Conservation (phyloP, 2,329 filamentous ascomycete species). For the Chrysoporthe deuterocubensis region DNA sequence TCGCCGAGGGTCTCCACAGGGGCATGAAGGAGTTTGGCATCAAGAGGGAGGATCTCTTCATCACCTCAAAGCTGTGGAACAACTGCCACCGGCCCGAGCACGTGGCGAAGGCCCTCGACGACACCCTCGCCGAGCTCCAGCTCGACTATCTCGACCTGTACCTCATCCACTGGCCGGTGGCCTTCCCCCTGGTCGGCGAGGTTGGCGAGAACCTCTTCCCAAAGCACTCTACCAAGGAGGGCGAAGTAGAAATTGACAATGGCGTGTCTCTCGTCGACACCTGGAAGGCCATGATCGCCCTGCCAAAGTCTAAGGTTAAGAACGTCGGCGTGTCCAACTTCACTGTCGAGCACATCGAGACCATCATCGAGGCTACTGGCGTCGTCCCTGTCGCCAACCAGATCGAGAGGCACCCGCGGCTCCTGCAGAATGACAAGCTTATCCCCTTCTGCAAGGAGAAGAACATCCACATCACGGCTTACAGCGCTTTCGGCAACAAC, state of each 20-base stretch:
- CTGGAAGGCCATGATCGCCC: conserved; percentile 46
- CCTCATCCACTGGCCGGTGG: conserved; percentile 67
- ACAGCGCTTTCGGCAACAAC: conserved; percentile 61
- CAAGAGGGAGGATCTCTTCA: conserved; percentile 59
- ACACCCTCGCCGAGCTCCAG: conserved; percentile 58
- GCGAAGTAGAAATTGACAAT: conserved; percentile 48
- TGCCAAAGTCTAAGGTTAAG: conserved; percentile 63
- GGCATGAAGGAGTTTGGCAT: conserved; percentile 53
- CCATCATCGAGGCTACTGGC: conserved; percentile 60
- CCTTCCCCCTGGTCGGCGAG: conserved; percentile 39
- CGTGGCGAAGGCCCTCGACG: conserved; percentile 59
- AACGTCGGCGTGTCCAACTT: conserved; percentile 79
- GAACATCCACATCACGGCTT: conserved; percentile 69
- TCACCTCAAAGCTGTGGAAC: conserved; percentile 70
- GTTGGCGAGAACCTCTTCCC: conserved; percentile 50
- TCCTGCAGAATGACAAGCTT: conserved; percentile 60
- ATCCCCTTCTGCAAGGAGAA: conserved; percentile 64
- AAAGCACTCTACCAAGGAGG: conserved; percentile 38
- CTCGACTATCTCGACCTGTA: conserved; percentile 65
- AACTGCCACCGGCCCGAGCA: conserved; percentile 68
- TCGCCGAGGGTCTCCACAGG: conserved; percentile 58
- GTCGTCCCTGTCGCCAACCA: conserved; percentile 68
- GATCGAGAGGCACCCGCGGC: conserved; percentile 68
- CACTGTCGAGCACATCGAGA: conserved; percentile 61
- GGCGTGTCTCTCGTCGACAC: conserved; percentile 47